Percentiles rank a stretch among this genome's conserved stretches.
Evolutionary conservation across 306 rosid genomes (phyloP).

Genomic region (Oemleria cerasiformis): DNA sequence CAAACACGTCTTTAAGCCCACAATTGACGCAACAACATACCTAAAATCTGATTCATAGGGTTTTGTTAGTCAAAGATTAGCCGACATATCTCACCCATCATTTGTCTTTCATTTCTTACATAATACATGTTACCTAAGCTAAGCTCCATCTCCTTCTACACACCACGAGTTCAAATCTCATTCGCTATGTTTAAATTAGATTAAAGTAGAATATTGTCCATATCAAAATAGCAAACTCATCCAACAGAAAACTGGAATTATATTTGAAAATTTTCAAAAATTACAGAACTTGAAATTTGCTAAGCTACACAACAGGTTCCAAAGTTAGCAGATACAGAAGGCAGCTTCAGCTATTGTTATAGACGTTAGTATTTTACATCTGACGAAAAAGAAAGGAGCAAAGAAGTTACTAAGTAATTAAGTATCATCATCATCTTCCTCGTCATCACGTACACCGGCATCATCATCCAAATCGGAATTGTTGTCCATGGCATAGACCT

Average conservation of each 20-base stretch:
- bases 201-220: no score
- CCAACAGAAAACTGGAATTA: background rate
- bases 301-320: background rate
- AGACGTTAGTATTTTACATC: background rate
- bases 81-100: background rate
- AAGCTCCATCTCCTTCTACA: background rate
- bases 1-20: slow-evolving; percentile 3
- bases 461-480: slow-evolving; percentile 38
- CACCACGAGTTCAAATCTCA: no score
- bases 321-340: background rate
- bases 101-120: background rate
- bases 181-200: no score
- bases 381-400: slow-evolving; percentile 2
- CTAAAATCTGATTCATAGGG: slow-evolving; percentile 12
- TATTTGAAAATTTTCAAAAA: background rate
- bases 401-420: slow-evolving; percentile 27
- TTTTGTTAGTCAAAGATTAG: slow-evolving; percentile 8
- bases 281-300: background rate
- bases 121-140: background rate
- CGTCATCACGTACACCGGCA: slow-evolving; percentile 20
- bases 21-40: background rate
- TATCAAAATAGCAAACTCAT: no score
- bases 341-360: background rate
- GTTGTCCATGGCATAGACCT: slow-evolving; percentile 23
- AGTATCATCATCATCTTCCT: slow-evolving; percentile 38